Conservation (phyloP, 352 stramenopile genomes). For the Globisporangium ultimum region DNA sequence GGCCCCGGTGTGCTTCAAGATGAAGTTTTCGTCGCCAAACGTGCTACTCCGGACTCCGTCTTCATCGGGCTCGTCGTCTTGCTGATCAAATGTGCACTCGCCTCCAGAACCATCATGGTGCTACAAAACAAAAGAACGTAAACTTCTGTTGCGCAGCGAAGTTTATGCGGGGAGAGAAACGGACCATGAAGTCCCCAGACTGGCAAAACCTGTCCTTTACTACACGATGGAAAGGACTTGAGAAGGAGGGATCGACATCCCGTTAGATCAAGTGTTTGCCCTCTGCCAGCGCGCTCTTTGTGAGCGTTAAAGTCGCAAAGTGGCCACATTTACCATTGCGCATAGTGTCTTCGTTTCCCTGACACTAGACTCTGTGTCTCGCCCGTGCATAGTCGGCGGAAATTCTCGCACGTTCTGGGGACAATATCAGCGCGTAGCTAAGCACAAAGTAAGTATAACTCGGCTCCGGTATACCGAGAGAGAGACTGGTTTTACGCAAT, state of each 20-base stretch:
- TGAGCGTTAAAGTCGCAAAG: constrained; percentile 6
- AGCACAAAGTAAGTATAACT: not conserved
- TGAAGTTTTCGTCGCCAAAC: constrained; percentile 96
- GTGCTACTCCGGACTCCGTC: constrained; percentile 17
- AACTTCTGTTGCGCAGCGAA: not conserved
- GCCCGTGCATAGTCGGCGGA: constrained; percentile 94
- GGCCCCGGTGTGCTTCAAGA: constrained; percentile 79
- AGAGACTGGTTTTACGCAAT: not conserved
- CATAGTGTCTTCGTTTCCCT: constrained; percentile 51
- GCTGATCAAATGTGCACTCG: constrained; percentile 83
- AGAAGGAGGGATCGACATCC: too few species aligned
- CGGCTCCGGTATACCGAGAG: too few species aligned
- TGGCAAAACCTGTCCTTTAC: constrained; percentile 90
- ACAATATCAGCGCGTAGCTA: constrained; percentile 93
- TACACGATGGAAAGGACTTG: constrained; percentile 88
- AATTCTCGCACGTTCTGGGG: constrained; percentile 95
- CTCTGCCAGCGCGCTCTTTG: too few species aligned
- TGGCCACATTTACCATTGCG: constrained; percentile 31
- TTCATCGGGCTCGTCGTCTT: constrained; percentile 8
- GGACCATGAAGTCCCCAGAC: constrained; percentile 88
- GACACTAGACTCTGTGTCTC: constrained; percentile 64
- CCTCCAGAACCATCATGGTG: constrained; percentile 75
- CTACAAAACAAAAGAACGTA: constrained; percentile 34
- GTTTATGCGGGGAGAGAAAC: not conserved
- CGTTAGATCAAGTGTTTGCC: too few species aligned